Evolutionary conservation across 2,329 filamentous ascomycete genomes (phyloP).

Genomic region (Ophioceras dolichostomum): DNA sequence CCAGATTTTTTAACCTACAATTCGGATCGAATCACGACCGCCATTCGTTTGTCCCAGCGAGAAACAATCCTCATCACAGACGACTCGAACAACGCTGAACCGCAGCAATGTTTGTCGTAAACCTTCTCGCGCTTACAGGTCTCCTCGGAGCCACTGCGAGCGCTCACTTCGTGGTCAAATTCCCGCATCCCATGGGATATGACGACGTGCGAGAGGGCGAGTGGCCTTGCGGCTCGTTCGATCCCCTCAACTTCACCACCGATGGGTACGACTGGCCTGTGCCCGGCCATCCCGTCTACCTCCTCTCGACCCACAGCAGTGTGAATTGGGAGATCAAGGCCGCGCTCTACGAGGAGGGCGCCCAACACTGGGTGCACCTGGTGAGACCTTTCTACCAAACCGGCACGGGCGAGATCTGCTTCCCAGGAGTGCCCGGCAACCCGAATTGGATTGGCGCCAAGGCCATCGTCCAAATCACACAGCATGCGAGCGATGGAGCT

Average conservation of each 20-base stretch:
- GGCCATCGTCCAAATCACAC: neutral
- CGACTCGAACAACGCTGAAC: too few relatives aligned
- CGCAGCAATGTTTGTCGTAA: too few relatives aligned
- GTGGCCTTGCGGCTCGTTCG: neutral
- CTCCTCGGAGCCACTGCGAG: neutral
- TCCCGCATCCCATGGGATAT: neutral
- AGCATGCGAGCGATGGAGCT: neutral
- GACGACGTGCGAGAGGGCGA: neutral
- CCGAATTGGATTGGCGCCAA: neutral
- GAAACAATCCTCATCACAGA: too few relatives aligned
- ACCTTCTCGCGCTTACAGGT: too few relatives aligned
- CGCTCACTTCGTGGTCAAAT: neutral
- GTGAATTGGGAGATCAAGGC: neutral
- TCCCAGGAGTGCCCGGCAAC: neutral
- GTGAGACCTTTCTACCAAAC: neutral
- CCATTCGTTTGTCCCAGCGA: too few relatives aligned
- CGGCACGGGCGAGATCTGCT: neutral
- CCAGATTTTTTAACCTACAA: too few relatives aligned
- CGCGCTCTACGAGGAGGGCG: neutral
- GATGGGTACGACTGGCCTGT: neutral
- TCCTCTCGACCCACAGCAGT: neutral
- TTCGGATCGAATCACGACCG: too few relatives aligned
- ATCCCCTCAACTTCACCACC: neutral
- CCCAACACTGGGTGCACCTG: neutral
- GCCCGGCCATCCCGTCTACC: neutral